These are phyloP conservation scores for Pseudocercospora crystallina DNA, from an alignment of 2,329 filamentous ascomycete genomes.

Conservation along the genomic window DNA sequence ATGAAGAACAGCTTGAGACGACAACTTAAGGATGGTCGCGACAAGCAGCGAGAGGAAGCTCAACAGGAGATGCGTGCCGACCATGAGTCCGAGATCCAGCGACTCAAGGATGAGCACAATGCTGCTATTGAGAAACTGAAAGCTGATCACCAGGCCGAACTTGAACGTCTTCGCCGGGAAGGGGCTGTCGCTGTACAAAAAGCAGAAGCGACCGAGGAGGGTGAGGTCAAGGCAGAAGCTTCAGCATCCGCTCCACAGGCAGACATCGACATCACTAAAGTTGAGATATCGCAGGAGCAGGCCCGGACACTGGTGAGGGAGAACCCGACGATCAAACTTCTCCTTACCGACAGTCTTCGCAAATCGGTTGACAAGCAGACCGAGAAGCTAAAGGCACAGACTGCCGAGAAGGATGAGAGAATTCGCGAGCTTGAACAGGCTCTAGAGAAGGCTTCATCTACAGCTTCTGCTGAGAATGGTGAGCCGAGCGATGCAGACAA, in stretches of 20 bases:
- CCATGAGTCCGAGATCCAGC: conserved; percentile 52
- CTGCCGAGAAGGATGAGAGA: conserved; percentile 33
- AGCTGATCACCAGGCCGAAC: conserved; percentile 38
- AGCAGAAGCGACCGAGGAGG: conserved; percentile 32
- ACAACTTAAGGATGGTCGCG: conserved; percentile 58
- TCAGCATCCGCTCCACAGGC: conserved; percentile 34
- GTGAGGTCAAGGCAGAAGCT: conserved; percentile 37
- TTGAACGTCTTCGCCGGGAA: conserved; percentile 38
- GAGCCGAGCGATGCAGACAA: conserved; percentile 16
- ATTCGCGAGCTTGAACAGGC: conserved; percentile 26
- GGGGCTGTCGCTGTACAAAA: conserved; percentile 40
- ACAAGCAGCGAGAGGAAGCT: conserved; percentile 38
- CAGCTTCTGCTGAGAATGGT: conserved; percentile 2
- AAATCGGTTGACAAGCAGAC: conserved; percentile 44
- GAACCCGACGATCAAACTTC: conserved; percentile 50
- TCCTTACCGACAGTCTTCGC: conserved; percentile 60
- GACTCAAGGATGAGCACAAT: conserved; percentile 47
- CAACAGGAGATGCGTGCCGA: conserved; percentile 37
- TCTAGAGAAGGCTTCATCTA: conserved; percentile 11
- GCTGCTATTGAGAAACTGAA: conserved; percentile 44
- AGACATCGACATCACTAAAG: conserved; percentile 24
- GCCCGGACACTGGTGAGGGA: conserved; percentile 51
- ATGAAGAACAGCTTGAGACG: conserved; percentile 69
- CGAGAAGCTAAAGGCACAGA: conserved; percentile 37
- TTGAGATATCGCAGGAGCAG: conserved; percentile 50